phyloP scores from a whole-genome alignment of 1,139 yeast genomes.

The Suhomyces taliae region DNA sequence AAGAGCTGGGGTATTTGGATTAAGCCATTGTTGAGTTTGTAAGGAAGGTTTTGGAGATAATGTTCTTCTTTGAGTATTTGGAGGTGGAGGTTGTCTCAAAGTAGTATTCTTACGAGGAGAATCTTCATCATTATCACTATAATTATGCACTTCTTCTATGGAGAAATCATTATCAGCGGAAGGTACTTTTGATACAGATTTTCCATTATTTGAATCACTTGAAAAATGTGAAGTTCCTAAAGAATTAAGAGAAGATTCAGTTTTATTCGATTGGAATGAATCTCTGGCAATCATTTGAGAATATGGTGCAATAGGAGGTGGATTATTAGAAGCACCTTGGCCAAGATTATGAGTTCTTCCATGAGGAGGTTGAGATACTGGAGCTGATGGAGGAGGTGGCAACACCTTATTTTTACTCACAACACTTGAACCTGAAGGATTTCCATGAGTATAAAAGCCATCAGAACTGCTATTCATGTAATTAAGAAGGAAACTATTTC shows the following conservation, averaged over 20 bases:
- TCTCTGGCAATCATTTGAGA: slow-evolving; percentile 12
- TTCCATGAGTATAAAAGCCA: slow-evolving; percentile 13
- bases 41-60: slow-evolving; percentile 7
- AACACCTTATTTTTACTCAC: slow-evolving; percentile 29
- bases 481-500: slow-evolving; percentile 15
- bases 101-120: slow-evolving; percentile 7
- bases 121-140: slow-evolving; percentile 37
- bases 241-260: slow-evolving; percentile 17
- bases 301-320: slow-evolving; percentile 12
- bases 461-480: slow-evolving; percentile 12
- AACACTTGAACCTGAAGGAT: slow-evolving; percentile 19
- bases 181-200: slow-evolving; percentile 2
- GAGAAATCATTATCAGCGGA: slow-evolving; percentile 29
- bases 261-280: slow-evolving; percentile 18
- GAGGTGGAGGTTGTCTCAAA: slow-evolving; percentile 8
- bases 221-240: slow-evolving; percentile 17
- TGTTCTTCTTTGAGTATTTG: slow-evolving; percentile 4
- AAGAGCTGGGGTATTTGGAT: slow-evolving; percentile 1
- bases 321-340: slow-evolving; percentile 1
- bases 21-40: slow-evolving; percentile 7
- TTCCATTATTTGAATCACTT: slow-evolving; percentile 9
- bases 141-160: slow-evolving; percentile 43
- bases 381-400: slow-evolving; percentile 31
- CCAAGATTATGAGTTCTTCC: neutral
- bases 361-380: slow-evolving; percentile 2